phyloP scores from a whole-genome alignment of 164 flowering plant genomes.

The Houttuynia cordata region DNA sequence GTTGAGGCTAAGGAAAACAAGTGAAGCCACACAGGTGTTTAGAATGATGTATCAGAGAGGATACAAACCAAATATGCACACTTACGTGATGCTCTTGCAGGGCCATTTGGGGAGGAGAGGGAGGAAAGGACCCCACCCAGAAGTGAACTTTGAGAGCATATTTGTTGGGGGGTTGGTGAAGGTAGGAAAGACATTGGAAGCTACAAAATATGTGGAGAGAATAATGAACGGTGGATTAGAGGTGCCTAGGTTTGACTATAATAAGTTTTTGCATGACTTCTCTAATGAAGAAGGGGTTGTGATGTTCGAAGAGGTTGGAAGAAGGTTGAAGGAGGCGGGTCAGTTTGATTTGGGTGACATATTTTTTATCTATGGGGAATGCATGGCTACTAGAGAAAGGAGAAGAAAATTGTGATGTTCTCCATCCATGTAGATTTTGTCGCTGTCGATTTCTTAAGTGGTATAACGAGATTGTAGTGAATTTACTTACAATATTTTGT shows the following conservation, averaged over 20 bases:
- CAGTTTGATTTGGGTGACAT: conserved; percentile 79
- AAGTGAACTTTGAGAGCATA: too few relatives aligned
- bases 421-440: too few relatives aligned
- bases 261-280: conserved; percentile 59
- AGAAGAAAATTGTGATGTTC: conserved; percentile 24
- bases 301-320: conserved; percentile 73
- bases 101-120: conserved; percentile 93
- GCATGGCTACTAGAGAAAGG: conserved; percentile 75
- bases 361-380: conserved; percentile 68
- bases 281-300: conserved; percentile 76
- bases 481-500: too few relatives aligned
- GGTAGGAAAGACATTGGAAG: conserved; percentile 65
- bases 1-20: conserved; percentile 41
- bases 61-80: conserved; percentile 89
- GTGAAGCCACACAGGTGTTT: conserved; percentile 83
- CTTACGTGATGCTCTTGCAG: conserved; percentile 81
- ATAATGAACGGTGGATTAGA: conserved; percentile 42
- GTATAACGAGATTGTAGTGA: too few relatives aligned
- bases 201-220: conserved; percentile 77
- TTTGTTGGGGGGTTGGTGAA: conserved; percentile 87
- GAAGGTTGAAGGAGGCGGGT: conserved; percentile 69
- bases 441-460: too few relatives aligned
- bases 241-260: conserved; percentile 83
- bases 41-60: conserved; percentile 74
- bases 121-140: conserved; percentile 61